These are phyloP conservation scores for Globisporangium takayamanum DNA, from an alignment of 352 stramenopile species.

Conservation along the genomic window DNA sequence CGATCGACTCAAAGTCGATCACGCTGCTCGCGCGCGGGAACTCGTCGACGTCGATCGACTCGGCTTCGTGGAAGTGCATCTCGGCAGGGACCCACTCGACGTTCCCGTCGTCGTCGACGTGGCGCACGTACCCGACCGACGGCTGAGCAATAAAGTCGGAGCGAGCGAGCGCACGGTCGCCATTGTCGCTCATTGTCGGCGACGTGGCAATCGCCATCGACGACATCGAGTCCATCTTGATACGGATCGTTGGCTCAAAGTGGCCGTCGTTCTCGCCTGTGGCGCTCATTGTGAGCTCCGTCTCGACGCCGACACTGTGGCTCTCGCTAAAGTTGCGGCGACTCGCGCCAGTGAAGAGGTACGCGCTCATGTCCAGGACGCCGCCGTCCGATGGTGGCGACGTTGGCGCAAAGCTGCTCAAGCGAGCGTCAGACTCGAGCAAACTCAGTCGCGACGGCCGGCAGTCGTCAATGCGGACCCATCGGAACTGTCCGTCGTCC, in stretches of 20 bases:
- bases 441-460: constrained; percentile 61
- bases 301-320: constrained; percentile 44
- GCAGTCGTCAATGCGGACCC: constrained; percentile 67
- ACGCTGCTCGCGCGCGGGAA: constrained; percentile 61
- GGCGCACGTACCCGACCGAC: constrained; percentile 70
- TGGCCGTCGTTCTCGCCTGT: constrained; percentile 26
- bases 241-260: constrained; percentile 51
- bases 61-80: constrained; percentile 48
- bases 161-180: constrained; percentile 4
- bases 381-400: constrained; percentile 6
- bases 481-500: constrained; percentile 67
- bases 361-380: constrained; percentile 25
- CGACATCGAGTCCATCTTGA: constrained; percentile 17
- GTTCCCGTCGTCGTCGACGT: constrained; percentile 61
- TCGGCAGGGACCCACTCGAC: constrained; percentile 72
- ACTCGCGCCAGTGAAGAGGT: constrained; percentile 26
- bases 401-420: constrained; percentile 6
- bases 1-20: constrained; percentile 76
- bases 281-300: constrained; percentile 58
- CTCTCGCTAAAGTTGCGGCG: constrained; percentile 12
- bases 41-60: constrained; percentile 63
- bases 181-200: background rate
- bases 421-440: constrained; percentile 14
- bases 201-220: constrained; percentile 8
- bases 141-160: constrained; percentile 50